phyloP scores from a whole-genome alignment of 495 filamentous ascomycete genomes.

The Aspergillus egyptiacus region DNA sequence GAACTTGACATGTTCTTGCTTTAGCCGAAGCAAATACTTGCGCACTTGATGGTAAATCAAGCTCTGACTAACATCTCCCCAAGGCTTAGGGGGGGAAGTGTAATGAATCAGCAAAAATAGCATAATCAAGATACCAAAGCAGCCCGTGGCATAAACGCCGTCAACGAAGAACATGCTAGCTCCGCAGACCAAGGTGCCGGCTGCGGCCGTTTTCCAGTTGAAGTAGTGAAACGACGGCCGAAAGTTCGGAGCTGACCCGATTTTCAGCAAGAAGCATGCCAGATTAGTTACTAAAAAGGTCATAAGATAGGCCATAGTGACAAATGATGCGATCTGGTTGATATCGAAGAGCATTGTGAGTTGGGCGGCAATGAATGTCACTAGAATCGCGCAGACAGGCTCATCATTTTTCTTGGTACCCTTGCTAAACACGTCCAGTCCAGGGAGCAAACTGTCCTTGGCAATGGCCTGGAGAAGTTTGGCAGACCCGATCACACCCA shows the following conservation, averaged over 20 bases:
- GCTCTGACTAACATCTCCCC: conserved; percentile 86
- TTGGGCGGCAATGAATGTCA: conserved; percentile 72
- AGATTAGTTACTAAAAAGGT: conserved; percentile 62
- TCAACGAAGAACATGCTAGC: conserved; percentile 87
- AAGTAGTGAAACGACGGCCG: conserved; percentile 84
- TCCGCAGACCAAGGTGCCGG: conserved; percentile 67
- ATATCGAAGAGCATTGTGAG: conserved; percentile 77
- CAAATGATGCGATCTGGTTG: conserved; percentile 82
- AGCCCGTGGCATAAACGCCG: conserved; percentile 70
- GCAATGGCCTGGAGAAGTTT: conserved; percentile 83
- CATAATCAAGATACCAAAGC: conserved; percentile 64
- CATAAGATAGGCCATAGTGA: conserved; percentile 84
- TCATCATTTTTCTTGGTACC: conserved; percentile 71
- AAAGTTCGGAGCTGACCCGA: conserved; percentile 90
- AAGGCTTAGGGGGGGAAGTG: conserved; percentile 74
- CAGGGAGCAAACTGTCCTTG: conserved; percentile 72
- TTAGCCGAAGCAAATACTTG: conserved; percentile 76
- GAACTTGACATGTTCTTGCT: conserved; percentile 87
- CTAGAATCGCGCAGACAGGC: conserved; percentile 67
- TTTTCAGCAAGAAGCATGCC: conserved; percentile 81
- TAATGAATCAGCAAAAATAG: conserved; percentile 85
- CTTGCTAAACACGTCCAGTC: conserved; percentile 66
- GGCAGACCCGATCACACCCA: conserved; percentile 84
- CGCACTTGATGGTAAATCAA: conserved; percentile 89
- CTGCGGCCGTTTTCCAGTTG: conserved; percentile 74